A percentile compares a stretch with the other conserved stretches of the same genome.
Conservation (phyloP, 352 stramenopile species). For the Pythium brassicae region DNA sequence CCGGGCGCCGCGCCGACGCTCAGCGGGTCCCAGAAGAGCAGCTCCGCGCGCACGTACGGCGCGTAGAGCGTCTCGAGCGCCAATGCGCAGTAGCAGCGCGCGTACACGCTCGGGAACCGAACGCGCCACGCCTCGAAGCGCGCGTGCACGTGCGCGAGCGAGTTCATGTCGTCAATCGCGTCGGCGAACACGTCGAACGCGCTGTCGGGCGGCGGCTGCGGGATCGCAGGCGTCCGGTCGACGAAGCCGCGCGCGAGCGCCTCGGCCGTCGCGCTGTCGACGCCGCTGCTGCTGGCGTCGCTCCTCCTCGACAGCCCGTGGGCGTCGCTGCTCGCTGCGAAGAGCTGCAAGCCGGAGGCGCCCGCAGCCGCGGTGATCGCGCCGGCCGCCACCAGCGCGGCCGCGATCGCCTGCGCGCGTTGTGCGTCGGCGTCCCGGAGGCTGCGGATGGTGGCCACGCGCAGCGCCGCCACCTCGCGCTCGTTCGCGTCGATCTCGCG, state of each 20-base stretch:
- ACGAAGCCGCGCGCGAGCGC: conserved; percentile 23
- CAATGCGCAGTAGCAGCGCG: conserved; percentile 56
- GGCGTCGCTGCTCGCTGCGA: conserved; percentile 1
- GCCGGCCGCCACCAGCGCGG: background rate
- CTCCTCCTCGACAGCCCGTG: background rate
- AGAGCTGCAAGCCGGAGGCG: conserved; percentile 3
- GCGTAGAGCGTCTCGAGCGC: conserved; percentile 55
- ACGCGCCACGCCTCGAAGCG: conserved; percentile 69
- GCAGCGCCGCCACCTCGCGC: conserved; percentile 20
- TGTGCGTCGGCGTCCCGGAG: conserved; percentile 9
- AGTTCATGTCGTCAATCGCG: conserved; percentile 66
- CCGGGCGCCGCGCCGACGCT: conserved; percentile 12
- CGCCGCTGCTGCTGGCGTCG: conserved; percentile 1
- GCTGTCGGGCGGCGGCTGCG: background rate
- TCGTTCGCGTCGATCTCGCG: conserved; percentile 44
- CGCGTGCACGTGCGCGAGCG: conserved; percentile 46
- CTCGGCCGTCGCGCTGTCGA: background rate
- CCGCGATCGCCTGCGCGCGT: conserved; percentile 1
- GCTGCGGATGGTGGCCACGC: conserved; percentile 7
- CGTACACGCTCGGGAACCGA: conserved; percentile 70
- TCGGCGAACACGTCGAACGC: conserved; percentile 47
- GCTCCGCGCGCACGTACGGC: conserved; percentile 57
- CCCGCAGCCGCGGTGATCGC: conserved; percentile 3
- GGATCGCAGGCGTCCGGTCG: conserved; percentile 8
- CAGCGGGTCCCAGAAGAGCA: conserved; percentile 67